phyloP scores from a whole-genome alignment of 1,284 basidiomycete species.

The Pyrrhoderma lamaoense region DNA sequence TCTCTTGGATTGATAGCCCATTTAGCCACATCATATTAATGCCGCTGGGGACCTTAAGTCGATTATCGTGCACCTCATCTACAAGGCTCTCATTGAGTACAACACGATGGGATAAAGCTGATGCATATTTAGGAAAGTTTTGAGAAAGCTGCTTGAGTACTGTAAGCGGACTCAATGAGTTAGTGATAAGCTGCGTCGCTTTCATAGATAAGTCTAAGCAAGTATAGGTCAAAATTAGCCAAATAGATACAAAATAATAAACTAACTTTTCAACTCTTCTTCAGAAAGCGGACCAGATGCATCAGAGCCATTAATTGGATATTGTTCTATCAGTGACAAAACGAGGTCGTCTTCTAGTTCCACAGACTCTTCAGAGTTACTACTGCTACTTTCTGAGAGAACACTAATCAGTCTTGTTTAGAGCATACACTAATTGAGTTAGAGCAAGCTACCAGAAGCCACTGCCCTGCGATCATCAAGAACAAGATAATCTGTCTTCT shows the following conservation, averaged over 20 bases:
- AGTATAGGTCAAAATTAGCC: neutral
- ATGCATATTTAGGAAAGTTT: conserved; percentile 82
- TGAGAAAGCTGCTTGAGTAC: conserved; percentile 71
- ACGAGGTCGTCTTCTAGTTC: conserved; percentile 35
- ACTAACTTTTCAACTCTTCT: conserved; percentile 51
- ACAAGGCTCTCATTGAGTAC: conserved; percentile 42
- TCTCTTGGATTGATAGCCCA: conserved; percentile 53
- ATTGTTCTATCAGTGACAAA: conserved; percentile 43
- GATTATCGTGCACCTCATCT: conserved; percentile 53
- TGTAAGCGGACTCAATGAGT: conserved; percentile 49
- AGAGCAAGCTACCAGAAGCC: conserved; percentile 20
- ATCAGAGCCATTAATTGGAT: conserved; percentile 49
- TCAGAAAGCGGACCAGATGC: conserved; percentile 50
- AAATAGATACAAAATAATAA: neutral
- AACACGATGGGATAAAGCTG: conserved; percentile 63
- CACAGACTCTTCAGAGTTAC: conserved; percentile 25
- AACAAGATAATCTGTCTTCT: conserved; percentile 96
- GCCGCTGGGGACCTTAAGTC: conserved; percentile 46
- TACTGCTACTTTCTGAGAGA: conserved; percentile 17
- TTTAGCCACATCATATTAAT: conserved; percentile 70
- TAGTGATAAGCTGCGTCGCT: conserved; percentile 65
- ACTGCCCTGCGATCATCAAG: conserved; percentile 70
- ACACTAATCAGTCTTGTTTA: neutral
- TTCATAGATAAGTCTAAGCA: conserved; percentile 61
- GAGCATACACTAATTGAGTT: neutral